Base-by-base conservation (phyloP, 2,329 filamentous ascomycete species). In the Microsporum ferrugineum region DNA sequence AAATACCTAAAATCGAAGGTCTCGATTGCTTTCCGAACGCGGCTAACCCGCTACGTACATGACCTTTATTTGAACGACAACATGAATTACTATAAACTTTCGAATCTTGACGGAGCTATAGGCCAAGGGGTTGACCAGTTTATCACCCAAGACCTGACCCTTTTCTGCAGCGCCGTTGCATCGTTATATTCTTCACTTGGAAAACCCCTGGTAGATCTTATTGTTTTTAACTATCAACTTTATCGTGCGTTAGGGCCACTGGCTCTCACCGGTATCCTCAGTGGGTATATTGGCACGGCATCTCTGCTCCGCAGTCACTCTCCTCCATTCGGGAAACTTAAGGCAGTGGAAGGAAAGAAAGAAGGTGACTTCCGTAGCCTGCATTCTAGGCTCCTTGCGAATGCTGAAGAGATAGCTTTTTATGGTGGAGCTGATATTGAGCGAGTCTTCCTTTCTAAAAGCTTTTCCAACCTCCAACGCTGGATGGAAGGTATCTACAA, bases 401-500 rank as follows among this genome's bases (percentile, higher is more conserved):
- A 99, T 71, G 92, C 94, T 1, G 94, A 99, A 75, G 94, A 99
- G 73, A 88, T 99, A 3, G 94, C 94, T 2, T 99, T 99, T 73
- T 99, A 99, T 69, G 91, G 91, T 31, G 94, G 94, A 39, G 91
- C 92, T 5, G 89, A 94, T 57, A 96, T 95, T 78, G 94, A 99
- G 74, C 94, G 94, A 75, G 85, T 88, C 1, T 95, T 96, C 72
- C 79, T 99, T 7, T 90, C 95, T 69, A 87, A 85, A 69, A 91
- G 95, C 67, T 99, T 96, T 78, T 89, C 87, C 72, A 94, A 92
- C 55, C 80, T 99, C 33, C 94, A 94, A 74, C 87, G 84, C 65
- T 96, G 91, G 89, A 97, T 99, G 92, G 94, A 99, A 72, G 88
- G 89, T 51, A 96, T 99, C 65, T 99, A 99, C 76, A 91, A 91